phyloP scores from a whole-genome alignment of 2,329 filamentous ascomycete species.

The Botrytis galanthina region DNA sequence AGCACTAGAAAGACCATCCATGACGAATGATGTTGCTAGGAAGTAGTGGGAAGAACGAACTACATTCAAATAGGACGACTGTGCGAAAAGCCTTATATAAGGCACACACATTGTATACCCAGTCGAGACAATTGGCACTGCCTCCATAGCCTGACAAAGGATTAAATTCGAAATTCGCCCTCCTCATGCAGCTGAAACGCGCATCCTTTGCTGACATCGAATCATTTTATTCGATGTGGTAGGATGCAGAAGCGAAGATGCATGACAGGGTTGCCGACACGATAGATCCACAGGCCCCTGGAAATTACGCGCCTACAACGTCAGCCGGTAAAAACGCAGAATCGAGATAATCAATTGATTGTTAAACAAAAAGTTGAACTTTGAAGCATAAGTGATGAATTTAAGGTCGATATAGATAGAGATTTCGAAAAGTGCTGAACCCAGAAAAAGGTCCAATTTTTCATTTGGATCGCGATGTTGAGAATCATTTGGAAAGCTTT shows the following conservation, averaged over 20 bases:
- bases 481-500: background rate
- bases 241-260: slow-evolving; percentile 1
- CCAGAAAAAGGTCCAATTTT: accelerated
- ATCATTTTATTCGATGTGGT: slow-evolving; percentile 6
- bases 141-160: background rate
- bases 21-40: background rate
- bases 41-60: background rate
- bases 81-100: slow-evolving; percentile 6
- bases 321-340: background rate
- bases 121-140: background rate
- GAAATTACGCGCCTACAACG: background rate
- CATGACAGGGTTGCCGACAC: background rate
- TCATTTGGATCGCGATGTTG: background rate
- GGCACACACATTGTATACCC: background rate
- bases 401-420: background rate
- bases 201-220: background rate
- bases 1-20: slow-evolving; percentile 3
- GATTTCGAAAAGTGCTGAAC: background rate
- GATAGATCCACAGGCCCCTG: background rate
- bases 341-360: background rate
- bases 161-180: background rate
- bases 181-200: background rate
- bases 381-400: background rate
- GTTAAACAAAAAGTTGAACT: background rate
- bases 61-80: background rate